Conservation (phyloP, 805 yeast genomes). For the Schwanniomyces polymorphus region DNA sequence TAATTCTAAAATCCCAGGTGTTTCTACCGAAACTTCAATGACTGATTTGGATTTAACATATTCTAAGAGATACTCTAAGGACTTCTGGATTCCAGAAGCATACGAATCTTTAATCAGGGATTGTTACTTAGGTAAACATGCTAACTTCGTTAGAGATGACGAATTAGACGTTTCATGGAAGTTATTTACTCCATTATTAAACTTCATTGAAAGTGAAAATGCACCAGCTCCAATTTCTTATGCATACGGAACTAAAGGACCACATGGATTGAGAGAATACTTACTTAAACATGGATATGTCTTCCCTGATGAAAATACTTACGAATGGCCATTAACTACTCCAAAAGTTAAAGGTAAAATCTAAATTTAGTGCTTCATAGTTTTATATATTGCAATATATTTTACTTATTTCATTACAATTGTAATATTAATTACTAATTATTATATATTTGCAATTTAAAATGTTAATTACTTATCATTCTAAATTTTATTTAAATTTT, state of each 20-base stretch:
- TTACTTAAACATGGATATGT: conserved; percentile 70
- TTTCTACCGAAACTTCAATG: conserved; percentile 74
- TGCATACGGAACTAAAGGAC: conserved; percentile 92
- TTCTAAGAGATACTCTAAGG: conserved; percentile 68
- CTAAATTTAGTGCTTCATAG: conserved; percentile 7
- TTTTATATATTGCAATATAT: not conserved
- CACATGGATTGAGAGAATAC: conserved; percentile 60
- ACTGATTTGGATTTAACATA: conserved; percentile 92
- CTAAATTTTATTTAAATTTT: not conserved
- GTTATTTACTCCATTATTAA: conserved; percentile 86
- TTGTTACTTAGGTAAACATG: conserved; percentile 87
- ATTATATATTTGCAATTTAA: not conserved
- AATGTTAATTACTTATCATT: not conserved
- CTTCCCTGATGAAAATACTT: conserved; percentile 60
- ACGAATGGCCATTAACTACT: conserved; percentile 89
- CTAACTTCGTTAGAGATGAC: conserved; percentile 97
- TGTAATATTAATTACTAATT: not conserved
- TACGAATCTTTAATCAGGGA: conserved; percentile 95
- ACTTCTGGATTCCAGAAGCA: conserved; percentile 96
- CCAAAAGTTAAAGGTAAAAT: conserved; percentile 36
- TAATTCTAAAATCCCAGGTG: conserved; percentile 92
- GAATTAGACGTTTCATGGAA: conserved; percentile 94
- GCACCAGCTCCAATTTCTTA: conserved; percentile 70
- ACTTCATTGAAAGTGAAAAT: conserved; percentile 70
- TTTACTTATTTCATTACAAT: not conserved